Conservation (phyloP, 179 eudicot genomes). For the Dionaea muscipula region DNA sequence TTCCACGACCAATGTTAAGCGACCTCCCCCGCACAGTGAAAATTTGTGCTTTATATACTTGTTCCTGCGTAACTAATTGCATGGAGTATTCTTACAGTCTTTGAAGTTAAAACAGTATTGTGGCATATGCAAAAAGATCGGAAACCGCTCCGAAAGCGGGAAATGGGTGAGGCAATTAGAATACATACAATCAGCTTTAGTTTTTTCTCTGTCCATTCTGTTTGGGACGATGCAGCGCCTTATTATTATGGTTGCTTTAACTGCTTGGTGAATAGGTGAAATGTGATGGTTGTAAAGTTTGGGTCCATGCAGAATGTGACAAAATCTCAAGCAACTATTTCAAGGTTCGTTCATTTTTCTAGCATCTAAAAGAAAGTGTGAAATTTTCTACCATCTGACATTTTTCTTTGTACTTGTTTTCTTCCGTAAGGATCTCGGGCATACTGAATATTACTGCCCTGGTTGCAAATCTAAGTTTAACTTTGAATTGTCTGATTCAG, state of each 20-base stretch:
- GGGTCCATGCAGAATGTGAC: constrained; percentile 49
- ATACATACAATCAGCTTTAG: neutral
- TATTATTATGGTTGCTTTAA: no score
- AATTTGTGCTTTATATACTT: no score
- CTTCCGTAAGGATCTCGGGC: constrained; percentile 40
- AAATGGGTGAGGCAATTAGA: constrained; percentile 45
- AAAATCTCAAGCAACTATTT: constrained; percentile 40
- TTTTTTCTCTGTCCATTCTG: no score
- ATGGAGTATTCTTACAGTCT: no score
- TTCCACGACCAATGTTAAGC: no score
- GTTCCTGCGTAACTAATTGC: neutral
- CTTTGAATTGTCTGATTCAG: constrained; percentile 64
- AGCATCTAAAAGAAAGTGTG: neutral
- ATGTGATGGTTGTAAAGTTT: constrained; percentile 44
- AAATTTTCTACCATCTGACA: neutral
- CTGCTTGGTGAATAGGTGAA: constrained; percentile 20
- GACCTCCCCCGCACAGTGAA: no score
- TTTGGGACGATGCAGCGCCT: no score
- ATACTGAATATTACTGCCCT: constrained; percentile 57
- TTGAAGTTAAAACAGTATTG: constrained; percentile 54
- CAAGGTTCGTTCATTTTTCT: constrained; percentile 27
- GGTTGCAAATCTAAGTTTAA: constrained; percentile 58
- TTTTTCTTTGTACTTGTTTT: constrained; percentile 11
- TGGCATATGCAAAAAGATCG: constrained; percentile 58
- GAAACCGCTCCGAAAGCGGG: constrained; percentile 66